Evolutionary conservation across 2,329 filamentous ascomycete species (phyloP).

Genomic region (Scytalidium sp.): DNA sequence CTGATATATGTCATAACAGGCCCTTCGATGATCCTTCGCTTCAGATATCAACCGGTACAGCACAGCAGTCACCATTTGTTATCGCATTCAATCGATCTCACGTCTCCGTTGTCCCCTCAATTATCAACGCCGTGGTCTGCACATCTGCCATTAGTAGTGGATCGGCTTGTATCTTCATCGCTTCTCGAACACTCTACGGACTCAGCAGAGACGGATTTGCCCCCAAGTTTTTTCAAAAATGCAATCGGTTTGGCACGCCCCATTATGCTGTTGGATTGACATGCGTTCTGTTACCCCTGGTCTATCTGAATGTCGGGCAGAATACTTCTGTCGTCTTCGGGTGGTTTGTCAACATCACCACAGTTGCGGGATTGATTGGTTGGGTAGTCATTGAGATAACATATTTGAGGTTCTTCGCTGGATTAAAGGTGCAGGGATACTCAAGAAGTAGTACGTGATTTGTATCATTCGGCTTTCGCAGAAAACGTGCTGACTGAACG

Average conservation of each 20-base stretch:
- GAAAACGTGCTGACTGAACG: conserved; percentile 29
- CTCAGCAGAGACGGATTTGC: conserved; percentile 56
- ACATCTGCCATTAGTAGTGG: conserved; percentile 67
- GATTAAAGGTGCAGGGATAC: conserved; percentile 51
- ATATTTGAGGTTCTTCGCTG: conserved; percentile 56
- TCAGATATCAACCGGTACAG: conserved; percentile 37
- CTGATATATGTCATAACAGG: conserved; percentile 49
- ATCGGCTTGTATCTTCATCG: conserved; percentile 57
- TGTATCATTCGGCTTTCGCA: background rate
- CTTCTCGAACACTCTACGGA: conserved; percentile 55
- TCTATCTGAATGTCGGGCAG: conserved; percentile 44
- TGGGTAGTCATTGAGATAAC: conserved; percentile 48
- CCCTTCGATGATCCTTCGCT: conserved; percentile 49
- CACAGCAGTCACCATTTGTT: conserved; percentile 59
- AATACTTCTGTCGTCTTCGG: conserved; percentile 62
- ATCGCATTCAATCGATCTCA: conserved; percentile 67
- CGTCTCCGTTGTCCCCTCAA: conserved; percentile 61
- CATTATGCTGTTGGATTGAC: conserved; percentile 31
- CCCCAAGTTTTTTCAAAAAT: conserved; percentile 52
- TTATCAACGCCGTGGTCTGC: conserved; percentile 74
- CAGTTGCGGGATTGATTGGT: conserved; percentile 16
- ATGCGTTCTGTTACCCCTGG: conserved; percentile 1
- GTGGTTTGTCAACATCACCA: conserved; percentile 68
- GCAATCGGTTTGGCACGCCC: conserved; percentile 50
- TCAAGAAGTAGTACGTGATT: conserved; percentile 24